Conservation (phyloP, 768 basidiomycete genomes). For the Pulveroboletus sp. region DNA sequence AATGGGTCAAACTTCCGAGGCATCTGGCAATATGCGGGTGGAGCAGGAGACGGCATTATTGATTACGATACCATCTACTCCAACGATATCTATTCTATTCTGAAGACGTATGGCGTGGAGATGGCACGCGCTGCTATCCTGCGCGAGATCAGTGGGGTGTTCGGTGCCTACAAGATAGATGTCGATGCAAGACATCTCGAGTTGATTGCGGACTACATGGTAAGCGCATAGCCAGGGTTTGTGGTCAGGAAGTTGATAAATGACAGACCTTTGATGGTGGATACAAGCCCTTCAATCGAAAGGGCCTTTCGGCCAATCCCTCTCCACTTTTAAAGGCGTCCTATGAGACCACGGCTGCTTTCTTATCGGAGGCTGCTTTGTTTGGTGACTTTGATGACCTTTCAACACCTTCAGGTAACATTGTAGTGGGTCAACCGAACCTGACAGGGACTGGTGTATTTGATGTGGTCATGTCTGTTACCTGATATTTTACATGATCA, state of each 20-base stretch:
- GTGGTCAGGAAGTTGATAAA: not conserved
- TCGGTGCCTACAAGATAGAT: slow-evolving; percentile 92
- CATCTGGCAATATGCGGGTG: slow-evolving; percentile 72
- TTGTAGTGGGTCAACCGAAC: slow-evolving; percentile 85
- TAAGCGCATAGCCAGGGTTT: slow-evolving; percentile 33
- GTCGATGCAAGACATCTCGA: slow-evolving; percentile 93
- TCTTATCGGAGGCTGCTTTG: slow-evolving; percentile 91
- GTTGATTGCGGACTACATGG: slow-evolving; percentile 99
- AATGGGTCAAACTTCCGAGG: slow-evolving; percentile 93
- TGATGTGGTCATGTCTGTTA: slow-evolving; percentile 65
- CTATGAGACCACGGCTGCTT: slow-evolving; percentile 91
- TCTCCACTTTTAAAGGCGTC: slow-evolving; percentile 98
- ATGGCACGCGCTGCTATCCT: slow-evolving; percentile 91
- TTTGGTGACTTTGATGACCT: slow-evolving; percentile 95
- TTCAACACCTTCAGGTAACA: slow-evolving; percentile 82
- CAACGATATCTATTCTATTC: slow-evolving; percentile 90
- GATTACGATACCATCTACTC: slow-evolving; percentile 82
- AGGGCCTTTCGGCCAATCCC: slow-evolving; percentile 86
- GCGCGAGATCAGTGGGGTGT: slow-evolving; percentile 86
- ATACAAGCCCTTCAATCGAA: slow-evolving; percentile 97
- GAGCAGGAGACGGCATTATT: slow-evolving; percentile 52
- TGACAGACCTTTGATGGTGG: slow-evolving; percentile 92
- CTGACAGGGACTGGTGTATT: slow-evolving; percentile 94
- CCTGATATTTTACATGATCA: not conserved
- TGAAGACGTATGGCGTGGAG: slow-evolving; percentile 94